Evolutionary conservation across 768 basidiomycete species (phyloP).

Genomic region (Boletus barrowsii): DNA sequence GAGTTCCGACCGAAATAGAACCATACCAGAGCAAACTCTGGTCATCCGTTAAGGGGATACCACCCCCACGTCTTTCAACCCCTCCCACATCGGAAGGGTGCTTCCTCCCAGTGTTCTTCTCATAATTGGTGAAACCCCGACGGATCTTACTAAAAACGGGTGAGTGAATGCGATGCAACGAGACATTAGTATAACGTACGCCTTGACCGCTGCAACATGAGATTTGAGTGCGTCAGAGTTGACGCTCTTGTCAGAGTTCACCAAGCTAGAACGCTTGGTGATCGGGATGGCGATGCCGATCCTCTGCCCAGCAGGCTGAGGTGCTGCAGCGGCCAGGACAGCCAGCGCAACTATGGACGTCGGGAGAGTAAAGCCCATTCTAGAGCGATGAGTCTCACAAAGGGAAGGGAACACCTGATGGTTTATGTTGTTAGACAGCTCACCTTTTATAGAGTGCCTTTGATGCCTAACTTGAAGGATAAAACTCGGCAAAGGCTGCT

Average conservation of each 20-base stretch:
- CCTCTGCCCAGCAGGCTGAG: not conserved
- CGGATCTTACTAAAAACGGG: constrained; percentile 4
- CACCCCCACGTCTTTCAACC: not conserved
- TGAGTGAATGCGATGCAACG: not conserved
- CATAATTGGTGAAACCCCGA: constrained; percentile 1
- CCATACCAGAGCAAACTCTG: constrained; percentile 9
- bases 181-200: constrained; percentile 4
- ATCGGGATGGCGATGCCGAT: constrained; percentile 2
- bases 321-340: constrained; percentile 6
- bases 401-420: not conserved
- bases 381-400: not conserved
- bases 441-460: not conserved
- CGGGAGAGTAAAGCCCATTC: constrained; percentile 8
- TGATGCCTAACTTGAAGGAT: not conserved
- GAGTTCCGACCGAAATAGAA: constrained; percentile 10
- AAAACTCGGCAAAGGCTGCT: not conserved
- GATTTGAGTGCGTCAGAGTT: constrained; percentile 3
- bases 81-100: not conserved
- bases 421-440: not conserved
- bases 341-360: constrained; percentile 2
- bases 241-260: constrained; percentile 5
- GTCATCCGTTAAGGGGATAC: not conserved
- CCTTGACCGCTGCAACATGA: not conserved
- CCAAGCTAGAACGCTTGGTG: constrained; percentile 1
- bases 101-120: constrained; percentile 6